These are phyloP conservation scores for Inosperma sp. DNA, from an alignment of 768 basidiomycete species.

Conservation along the genomic window DNA sequence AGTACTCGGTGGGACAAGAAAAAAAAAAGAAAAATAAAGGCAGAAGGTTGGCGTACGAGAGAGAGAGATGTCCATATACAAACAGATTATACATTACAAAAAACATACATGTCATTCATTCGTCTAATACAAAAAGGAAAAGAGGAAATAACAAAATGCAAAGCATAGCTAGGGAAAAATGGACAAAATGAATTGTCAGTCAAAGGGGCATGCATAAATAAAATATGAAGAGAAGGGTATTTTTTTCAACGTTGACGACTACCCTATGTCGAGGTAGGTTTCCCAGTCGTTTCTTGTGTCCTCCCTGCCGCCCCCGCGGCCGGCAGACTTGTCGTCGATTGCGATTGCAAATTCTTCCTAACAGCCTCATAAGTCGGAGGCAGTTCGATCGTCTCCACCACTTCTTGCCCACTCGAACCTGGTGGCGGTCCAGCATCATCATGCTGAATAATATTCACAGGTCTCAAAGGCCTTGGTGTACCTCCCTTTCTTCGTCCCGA, in stretches of 20 bases:
- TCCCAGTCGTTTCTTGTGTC: too few relatives aligned
- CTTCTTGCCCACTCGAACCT: constrained; percentile 27
- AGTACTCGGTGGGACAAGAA: not conserved
- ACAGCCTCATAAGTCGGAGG: constrained; percentile 80
- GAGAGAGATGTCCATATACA: too few relatives aligned
- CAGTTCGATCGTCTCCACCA: constrained; percentile 73
- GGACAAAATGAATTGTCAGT: not conserved
- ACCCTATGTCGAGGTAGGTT: too few relatives aligned
- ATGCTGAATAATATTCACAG: constrained; percentile 80
- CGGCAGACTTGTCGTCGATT: not conserved
- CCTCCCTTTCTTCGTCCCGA: constrained; percentile 43
- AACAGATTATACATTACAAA: too few relatives aligned
- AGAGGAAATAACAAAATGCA: not conserved
- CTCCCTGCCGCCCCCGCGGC: too few relatives aligned
- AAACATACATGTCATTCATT: not conserved
- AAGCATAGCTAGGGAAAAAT: not conserved
- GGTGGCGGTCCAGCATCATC: constrained; percentile 71
- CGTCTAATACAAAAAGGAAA: not conserved
- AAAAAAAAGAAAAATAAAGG: not conserved
- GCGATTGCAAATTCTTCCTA: constrained; percentile 31
- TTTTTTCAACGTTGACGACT: too few relatives aligned
- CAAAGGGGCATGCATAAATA: constrained; percentile 1
- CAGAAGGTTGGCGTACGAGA: not conserved
- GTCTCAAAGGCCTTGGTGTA: constrained; percentile 49
- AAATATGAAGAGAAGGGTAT: too few relatives aligned